These are phyloP conservation scores for Solanum arcanum DNA, from an alignment of 257 asterid species.

Conservation along the genomic window DNA sequence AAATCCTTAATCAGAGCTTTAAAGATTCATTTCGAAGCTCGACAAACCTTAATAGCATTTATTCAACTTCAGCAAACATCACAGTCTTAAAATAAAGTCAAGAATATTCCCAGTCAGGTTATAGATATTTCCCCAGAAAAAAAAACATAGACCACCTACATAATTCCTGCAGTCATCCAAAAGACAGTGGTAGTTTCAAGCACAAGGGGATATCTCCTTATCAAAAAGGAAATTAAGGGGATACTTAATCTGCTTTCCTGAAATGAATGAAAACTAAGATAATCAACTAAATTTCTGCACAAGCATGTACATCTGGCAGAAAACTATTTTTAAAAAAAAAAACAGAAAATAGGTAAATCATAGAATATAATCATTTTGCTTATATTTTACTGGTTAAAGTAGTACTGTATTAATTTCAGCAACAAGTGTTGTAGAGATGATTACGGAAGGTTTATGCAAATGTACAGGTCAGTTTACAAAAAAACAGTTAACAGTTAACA, in stretches of 20 bases:
- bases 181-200: neutral
- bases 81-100: neutral
- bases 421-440: neutral
- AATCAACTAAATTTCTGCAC: neutral
- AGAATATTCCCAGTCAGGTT: neutral
- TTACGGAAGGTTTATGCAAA: neutral
- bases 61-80: neutral
- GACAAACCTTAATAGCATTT: neutral
- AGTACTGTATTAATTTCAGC: neutral
- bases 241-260: neutral
- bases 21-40: neutral
- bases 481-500: neutral
- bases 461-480: neutral
- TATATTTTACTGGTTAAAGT: neutral
- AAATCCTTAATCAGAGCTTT: neutral
- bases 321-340: neutral
- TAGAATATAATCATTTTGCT: neutral
- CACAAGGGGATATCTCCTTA: neutral
- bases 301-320: neutral
- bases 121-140: neutral
- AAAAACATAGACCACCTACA: neutral
- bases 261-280: neutral
- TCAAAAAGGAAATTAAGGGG: neutral
- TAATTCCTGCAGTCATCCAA: neutral
- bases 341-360: neutral